Evolutionary conservation across 2,329 filamentous ascomycete species (phyloP), one percentile per base, ranked within the genome.

Genomic region (Alternaria dauci): DNA sequence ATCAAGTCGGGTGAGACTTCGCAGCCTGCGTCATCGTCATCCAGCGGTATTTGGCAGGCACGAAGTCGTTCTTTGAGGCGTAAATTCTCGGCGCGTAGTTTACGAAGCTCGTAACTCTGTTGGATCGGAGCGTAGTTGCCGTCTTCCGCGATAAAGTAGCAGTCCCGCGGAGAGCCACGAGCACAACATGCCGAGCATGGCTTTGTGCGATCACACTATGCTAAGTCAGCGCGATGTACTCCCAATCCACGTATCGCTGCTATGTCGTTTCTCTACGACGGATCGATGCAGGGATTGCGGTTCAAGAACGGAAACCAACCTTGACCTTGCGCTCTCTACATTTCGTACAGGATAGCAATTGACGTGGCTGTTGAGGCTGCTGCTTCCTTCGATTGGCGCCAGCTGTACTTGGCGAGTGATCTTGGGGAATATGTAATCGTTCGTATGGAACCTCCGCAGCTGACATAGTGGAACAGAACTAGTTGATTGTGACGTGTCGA

Each of bases 321-420:
- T 83, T 83, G 57, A 84, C 81, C 61, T 84, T 84, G 32, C 82
- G 74, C 60, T 83, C 81, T 51, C 81, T 75, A 66, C 82, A 84
- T 63, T 82, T 83, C 5, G 81, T 83, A 59, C 82, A 84, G 12
- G 81, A 83, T 1, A 83, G 73, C 5, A 82, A 72, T 61, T 83
- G 81, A 53, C 81, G 78, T 14, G 76, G 72, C 63, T 81, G 79
- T 48, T 79, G 76, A 48, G 79, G 69, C 65, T 76, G 76, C 58
- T 79, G 76, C 59, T 76, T 76, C 60, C 76, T 77, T 63, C 65
- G 76, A 30, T 46, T 66, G 25, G 51, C 39, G 14, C 71, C 62
- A 44, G 44, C 18, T 30, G 58, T 18, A 30, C 18, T 44, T 2
- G 64, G 41, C 18, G 56, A 41, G 34, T 65, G 57, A 8, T 66